Conservation (phyloP, 192 early-diverging fungal species). For the Rhizophagus prolifer region DNA sequence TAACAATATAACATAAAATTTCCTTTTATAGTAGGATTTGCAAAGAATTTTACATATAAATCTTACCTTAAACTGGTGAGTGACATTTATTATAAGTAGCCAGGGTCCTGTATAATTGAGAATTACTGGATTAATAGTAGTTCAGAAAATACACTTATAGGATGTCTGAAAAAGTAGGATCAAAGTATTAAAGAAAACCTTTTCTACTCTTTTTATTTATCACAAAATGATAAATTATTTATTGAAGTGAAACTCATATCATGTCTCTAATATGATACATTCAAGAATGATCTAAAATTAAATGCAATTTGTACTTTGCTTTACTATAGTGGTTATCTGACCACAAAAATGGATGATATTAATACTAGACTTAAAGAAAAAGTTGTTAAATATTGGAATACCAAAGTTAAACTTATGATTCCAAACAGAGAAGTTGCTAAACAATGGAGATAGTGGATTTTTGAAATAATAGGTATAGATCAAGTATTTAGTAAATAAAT, state of each 20-base stretch:
- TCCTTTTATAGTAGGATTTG: no score
- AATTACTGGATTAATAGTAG: conserved; percentile 20
- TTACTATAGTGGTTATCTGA: conserved; percentile 7
- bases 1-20: no score
- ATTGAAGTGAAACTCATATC: not conserved
- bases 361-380: not conserved
- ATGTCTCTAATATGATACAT: not conserved
- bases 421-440: conserved; percentile 22
- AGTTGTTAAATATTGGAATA: not conserved
- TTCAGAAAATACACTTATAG: not conserved
- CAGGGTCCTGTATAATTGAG: not conserved
- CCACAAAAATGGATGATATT: not conserved
- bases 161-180: not conserved
- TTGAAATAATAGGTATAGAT: not conserved
- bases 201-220: conserved; percentile 11
- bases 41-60: no score
- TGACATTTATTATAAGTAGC: no score
- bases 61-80: no score
- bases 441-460: conserved; percentile 13
- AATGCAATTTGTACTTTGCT: conserved; percentile 3
- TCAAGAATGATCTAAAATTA: not conserved
- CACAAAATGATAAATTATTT: not conserved
- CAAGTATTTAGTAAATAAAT: no score
- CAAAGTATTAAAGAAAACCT: not conserved
- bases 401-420: not conserved